Percentiles rank a stretch among this genome's conserved stretches.
Evolutionary conservation across 192 early-diverging fungal species (phyloP).

Genomic region (Podila horticola): DNA sequence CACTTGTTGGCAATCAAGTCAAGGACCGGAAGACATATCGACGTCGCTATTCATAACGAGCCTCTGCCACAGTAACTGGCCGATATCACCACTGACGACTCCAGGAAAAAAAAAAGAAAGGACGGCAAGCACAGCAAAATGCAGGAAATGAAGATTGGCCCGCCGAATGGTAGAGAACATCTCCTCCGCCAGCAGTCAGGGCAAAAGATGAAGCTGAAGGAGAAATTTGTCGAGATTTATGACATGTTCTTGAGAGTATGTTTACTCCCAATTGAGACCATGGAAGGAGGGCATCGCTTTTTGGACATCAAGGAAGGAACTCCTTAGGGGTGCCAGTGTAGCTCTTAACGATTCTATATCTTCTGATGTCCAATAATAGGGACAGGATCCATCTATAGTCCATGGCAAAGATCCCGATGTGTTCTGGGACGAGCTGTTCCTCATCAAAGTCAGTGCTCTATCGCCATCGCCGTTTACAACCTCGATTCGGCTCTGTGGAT

Average conservation of each 20-base stretch:
- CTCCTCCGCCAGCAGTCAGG: conserved; percentile 33
- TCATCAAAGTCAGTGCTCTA: conserved; percentile 47
- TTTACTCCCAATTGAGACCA: background rate
- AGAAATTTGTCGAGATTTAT: conserved; percentile 64
- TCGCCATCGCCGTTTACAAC: background rate
- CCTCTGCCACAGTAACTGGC: no score
- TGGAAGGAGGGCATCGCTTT: background rate
- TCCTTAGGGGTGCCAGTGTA: background rate
- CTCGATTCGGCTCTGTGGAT: background rate
- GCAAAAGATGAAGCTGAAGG: conserved; percentile 59
- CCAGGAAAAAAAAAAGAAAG: no score
- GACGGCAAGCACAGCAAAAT: background rate
- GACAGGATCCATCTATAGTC: conserved; percentile 53
- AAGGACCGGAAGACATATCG: no score
- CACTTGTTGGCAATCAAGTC: no score
- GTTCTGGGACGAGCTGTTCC: conserved; percentile 59
- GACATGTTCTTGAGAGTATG: conserved; percentile 59
- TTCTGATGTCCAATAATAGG: conserved; percentile 27
- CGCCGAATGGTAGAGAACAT: conserved; percentile 21
- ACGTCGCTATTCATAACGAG: no score
- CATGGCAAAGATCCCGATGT: conserved; percentile 49
- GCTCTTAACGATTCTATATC: background rate
- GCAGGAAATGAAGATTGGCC: conserved; percentile 50
- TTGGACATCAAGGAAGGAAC: no score
- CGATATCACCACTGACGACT: no score